Base-by-base conservation (phyloP, 148 eudicot genomes). In the Camellia granthamiana region DNA sequence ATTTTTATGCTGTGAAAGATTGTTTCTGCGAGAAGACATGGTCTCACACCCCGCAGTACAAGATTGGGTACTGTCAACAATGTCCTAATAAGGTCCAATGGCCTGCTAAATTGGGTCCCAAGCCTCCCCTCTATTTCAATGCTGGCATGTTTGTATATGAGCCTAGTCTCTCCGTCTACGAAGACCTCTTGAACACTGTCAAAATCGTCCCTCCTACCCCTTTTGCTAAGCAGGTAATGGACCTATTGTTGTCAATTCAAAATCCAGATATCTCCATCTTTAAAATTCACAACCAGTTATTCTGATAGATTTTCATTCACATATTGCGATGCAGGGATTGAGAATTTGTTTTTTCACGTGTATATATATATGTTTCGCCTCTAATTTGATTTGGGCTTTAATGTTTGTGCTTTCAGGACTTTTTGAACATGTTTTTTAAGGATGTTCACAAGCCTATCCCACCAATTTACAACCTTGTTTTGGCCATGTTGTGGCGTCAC, bases 371-470 rank as follows among this genome's bases (percentile, higher is more conserved):
- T 56, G 16, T 14, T 9, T 56, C 3, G 60, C 12, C 60, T 6
- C 16, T 70, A 47, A 70, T 70, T n/a, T 13, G 51, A 23, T 68
- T 19, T 46, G 4, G 23, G 23, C 14, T 7, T 70, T 59, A 5
- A n/a, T 10, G 5, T 8, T 38, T 72, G 16, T 70, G 3, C 8
- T 16, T 12, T 21, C 70, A 88, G 90, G 90, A 88, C 65, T 86
- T 84, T 71, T 78, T 88, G 78, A 88, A 88, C 75, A 80, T 88
- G 87, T 88, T 85, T 79, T 88, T 88, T 78, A 86, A 76, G 79
- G 80, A 88, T 14, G 72, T 75, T 23, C 84, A 81, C 73, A 86
- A 52, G 72, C 88, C 90, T 1, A 84, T 88, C 23, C 82, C 90
- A 51, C 67, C 75, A 38, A 74, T 62, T 0, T 84, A 88, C 87